Percentiles rank a stretch among this genome's conserved stretches.
Conservation (phyloP, 192 early-diverging fungal species). For the Fimicolochytrium jonesii region DNA sequence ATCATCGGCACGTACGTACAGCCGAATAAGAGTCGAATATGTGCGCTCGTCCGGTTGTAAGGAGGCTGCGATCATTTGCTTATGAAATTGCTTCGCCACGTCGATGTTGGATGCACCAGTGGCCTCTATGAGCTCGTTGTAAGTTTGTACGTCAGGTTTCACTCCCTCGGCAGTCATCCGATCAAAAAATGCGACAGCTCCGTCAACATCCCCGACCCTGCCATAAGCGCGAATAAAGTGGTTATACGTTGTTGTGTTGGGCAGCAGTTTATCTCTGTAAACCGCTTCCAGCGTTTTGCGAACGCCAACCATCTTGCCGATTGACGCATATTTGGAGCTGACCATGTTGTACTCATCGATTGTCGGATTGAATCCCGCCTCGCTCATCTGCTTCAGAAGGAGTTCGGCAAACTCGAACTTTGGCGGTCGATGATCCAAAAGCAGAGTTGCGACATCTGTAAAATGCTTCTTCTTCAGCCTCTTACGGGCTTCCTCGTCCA, state of each 20-base stretch:
- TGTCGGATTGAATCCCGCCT: conserved; percentile 14
- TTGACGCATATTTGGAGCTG: conserved; percentile 18
- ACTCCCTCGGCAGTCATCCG: conserved; percentile 37
- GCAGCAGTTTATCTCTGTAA: conserved; percentile 5
- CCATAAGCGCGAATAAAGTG: conserved; percentile 28
- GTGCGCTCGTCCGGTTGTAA: conserved; percentile 25
- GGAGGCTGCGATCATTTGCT: conserved; percentile 23
- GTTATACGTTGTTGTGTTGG: conserved; percentile 38
- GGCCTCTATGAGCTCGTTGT: conserved; percentile 27
- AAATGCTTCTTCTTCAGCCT: conserved; percentile 20
- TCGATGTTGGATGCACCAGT: conserved; percentile 1
- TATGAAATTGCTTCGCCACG: conserved; percentile 6
- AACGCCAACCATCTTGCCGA: conserved; percentile 19
- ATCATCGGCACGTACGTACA: conserved; percentile 7
- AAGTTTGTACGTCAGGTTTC: conserved; percentile 31
- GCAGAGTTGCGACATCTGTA: conserved; percentile 10
- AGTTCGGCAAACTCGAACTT: conserved; percentile 18
- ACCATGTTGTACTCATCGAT: conserved; percentile 24
- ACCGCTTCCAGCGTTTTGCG: conserved; percentile 2
- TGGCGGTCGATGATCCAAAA: conserved; percentile 18
- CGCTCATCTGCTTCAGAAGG: conserved; percentile 11
- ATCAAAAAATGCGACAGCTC: conserved; percentile 31
- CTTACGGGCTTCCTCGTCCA: conserved; percentile 10
- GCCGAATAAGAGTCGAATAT: conserved; percentile 9
- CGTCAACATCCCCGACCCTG: conserved; percentile 8